These are phyloP conservation scores for Phytopythium helicoides DNA, from an alignment of 352 stramenopile species.

Conservation along the genomic window DNA sequence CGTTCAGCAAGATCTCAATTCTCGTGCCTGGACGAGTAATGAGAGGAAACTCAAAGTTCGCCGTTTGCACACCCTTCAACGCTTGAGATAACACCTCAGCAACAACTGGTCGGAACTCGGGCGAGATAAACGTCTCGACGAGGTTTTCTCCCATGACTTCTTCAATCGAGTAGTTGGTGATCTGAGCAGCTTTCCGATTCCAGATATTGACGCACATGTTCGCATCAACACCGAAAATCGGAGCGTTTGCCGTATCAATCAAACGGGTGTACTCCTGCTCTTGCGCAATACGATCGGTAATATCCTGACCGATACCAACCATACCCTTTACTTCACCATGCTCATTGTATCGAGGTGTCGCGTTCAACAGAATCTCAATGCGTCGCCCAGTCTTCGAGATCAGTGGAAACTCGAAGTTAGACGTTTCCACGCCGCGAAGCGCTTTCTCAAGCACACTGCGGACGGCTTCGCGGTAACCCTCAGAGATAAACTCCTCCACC, in stretches of 20 bases:
- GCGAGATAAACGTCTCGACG: conserved; percentile 83
- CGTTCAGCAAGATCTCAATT: too few species aligned
- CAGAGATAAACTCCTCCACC: conserved; percentile 62
- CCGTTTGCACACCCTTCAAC: conserved; percentile 68
- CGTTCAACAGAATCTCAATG: conserved; percentile 46
- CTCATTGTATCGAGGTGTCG: conserved; percentile 36
- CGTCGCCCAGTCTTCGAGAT: conserved; percentile 45
- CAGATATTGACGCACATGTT: conserved; percentile 81
- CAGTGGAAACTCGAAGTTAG: conserved; percentile 59
- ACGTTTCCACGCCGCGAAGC: conserved; percentile 28
- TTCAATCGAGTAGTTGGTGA: conserved; percentile 85
- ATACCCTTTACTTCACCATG: conserved; percentile 36
- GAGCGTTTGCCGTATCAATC: conserved; percentile 53
- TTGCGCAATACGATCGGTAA: conserved; percentile 53
- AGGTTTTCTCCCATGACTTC: conserved; percentile 87
- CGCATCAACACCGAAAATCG: conserved; percentile 63
- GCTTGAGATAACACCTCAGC: conserved; percentile 73
- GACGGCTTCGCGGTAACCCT: conserved; percentile 42
- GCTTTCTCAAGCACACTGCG: conserved; percentile 42
- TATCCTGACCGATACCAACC: conserved; percentile 68
- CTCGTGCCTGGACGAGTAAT: conserved; percentile 35
- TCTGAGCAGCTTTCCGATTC: conserved; percentile 88
- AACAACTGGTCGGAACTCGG: conserved; percentile 64
- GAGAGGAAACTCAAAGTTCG: conserved; percentile 89
- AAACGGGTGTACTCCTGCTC: conserved; percentile 58